Base-by-base conservation (phyloP, 208 protist genomes). In the Naegleria gruberi region DNA sequence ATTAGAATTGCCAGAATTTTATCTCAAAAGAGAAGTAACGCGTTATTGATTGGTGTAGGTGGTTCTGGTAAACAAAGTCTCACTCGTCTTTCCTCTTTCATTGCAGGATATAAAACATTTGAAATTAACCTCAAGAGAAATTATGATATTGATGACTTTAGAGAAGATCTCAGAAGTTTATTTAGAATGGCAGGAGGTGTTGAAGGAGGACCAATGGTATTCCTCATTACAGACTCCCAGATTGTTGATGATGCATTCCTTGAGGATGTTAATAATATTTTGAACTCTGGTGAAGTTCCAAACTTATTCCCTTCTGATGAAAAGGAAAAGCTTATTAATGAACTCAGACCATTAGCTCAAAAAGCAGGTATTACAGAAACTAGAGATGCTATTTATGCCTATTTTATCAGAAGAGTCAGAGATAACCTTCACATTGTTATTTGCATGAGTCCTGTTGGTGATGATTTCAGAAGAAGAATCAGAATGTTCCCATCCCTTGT, bases 401-500 rank as follows among this genome's bases (percentile, higher is more conserved):
- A 97, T 89, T 99, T 99, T 91, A 96, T 98, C 43, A 92, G 94
- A 45, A 95, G 97, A 88, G 98, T 98, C 89, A 96, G 97, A 57
- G 92, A 97, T 45, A 96, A 98, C 90, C 93, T 99, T n/a, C 98
- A 99, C 91, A 94, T 99, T 42, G 97, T 99, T 19, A 90, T 99
- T 37, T 94, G 95, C 55, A 98, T 99, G 95, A 98, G 95, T n/a
- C 98, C 98, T 12, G 94, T 99, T 37, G 97, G 97, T 17, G 96
- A 98, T 45, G 94, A 95, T 82, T 99, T 99, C 93, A 96, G 97
- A 89, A 93, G 93, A 45, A 95, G 98, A 55, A 94, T 97, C 84
- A 96, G 97, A 91, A 98, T 98, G 96, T 99, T 99, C 90, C 98
- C 98, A 12, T 99, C 98, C 34, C 93, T 99, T 0, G 97, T 99